phyloP scores from a whole-genome alignment of 768 basidiomycete genomes.

The Polyporus arcularius region DNA sequence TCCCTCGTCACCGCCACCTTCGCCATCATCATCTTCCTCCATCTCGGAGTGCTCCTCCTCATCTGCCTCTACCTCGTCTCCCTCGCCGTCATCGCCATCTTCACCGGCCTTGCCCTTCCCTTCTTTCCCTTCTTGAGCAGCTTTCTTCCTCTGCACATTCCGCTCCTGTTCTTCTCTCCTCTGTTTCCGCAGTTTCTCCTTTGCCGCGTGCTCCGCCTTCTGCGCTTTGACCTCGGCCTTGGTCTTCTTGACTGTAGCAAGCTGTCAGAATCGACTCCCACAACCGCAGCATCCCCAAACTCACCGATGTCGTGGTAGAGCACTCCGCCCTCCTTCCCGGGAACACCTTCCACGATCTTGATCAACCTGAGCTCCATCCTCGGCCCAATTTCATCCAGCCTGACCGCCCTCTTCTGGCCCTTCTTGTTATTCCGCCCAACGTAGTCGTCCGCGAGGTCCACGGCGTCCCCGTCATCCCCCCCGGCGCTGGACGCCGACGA shows the following conservation, averaged over 20 bases:
- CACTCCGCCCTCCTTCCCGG: conserved; percentile 90
- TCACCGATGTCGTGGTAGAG: conserved; percentile 93
- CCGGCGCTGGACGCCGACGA: conserved; percentile 80
- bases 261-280: neutral
- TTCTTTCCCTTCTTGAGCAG: conserved; percentile 28
- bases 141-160: conserved; percentile 86
- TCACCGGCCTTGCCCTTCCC: conserved; percentile 43
- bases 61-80: conserved; percentile 55
- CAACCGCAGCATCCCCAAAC: conserved; percentile 28
- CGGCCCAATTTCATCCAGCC: conserved; percentile 92
- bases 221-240: conserved; percentile 70
- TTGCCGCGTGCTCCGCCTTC: conserved; percentile 75
- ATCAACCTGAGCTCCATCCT: conserved; percentile 90
- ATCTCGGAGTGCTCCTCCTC: conserved; percentile 40
- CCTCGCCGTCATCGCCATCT: conserved; percentile 38
- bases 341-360: conserved; percentile 93
- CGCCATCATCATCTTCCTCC: conserved; percentile 40
- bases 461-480: conserved; percentile 81
- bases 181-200: conserved; percentile 72
- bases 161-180: conserved; percentile 87
- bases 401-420: conserved; percentile 88
- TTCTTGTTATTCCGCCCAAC: conserved; percentile 93
- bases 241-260: conserved; percentile 77
- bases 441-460: conserved; percentile 89
- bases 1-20: conserved; percentile 23